Evolutionary conservation across 1,284 basidiomycete species (phyloP), one percentile per base, ranked within the genome.

Genomic region (Rhizoctonia solani): DNA sequence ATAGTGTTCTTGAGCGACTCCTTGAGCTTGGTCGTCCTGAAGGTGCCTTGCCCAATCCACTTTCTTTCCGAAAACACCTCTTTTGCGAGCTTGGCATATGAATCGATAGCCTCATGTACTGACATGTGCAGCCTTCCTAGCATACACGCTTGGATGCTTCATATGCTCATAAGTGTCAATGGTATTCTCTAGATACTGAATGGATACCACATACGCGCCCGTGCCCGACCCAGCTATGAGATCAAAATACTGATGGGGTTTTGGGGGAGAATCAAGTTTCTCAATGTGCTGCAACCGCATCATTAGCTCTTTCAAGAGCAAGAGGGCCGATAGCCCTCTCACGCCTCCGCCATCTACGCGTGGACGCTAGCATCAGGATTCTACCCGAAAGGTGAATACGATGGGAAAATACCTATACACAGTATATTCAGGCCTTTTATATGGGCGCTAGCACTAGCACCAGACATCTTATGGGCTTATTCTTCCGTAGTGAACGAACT

Each of bases 51-150:
- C n/a, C 30, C 30, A n/a, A 5, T 34, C 14, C 4, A 5, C 30
- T 49, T 59, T 9, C 25, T 59, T 1, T 16, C 41, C 1, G 39
- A 49, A 34, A 67, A 69, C 13, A 66, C 53, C 16, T 34, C 37
- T 23, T 54, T 21, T 2, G 54, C 53, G 4, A 69, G 34, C 37
- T 46, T 32, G 6, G 25, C 54, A 21, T 69, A 69, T 1, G 29
- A 41, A 3, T 32, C 21, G 27, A 69, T 69, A 14, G 63, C 46
- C 3, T 73, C 72, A 5, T 68, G 61, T 44, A 75, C 75, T 50
- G 74, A 71, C 41, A 77, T 69, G 5, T 73, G 70, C 19, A 77
- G 71, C 6, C 76, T 72, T 11, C 76, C 77, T 11, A 78, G 69
- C 47, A 78, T 71, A 8, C 77, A 67, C 5, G 77, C 73, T 37